Evolutionary conservation across 83 land plant species (phyloP).

Genomic region (Diphasiastrum complanatum): DNA sequence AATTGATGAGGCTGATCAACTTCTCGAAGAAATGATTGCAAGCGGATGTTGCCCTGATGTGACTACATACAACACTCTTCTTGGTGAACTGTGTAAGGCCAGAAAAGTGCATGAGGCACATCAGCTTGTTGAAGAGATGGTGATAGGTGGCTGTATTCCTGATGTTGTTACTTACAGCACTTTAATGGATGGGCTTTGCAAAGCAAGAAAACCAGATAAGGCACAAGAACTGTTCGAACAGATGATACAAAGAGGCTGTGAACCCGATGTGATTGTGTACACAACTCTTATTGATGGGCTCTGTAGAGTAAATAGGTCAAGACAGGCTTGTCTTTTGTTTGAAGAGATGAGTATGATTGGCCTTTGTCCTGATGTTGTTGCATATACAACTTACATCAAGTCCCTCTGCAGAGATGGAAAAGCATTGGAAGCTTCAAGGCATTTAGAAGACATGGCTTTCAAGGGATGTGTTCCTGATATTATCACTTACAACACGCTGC

Average conservation of each 20-base stretch:
- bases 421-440: constrained; percentile 33
- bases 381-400: constrained; percentile 21
- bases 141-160: constrained; percentile 20
- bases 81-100: constrained; percentile 26
- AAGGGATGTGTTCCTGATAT: constrained; percentile 18
- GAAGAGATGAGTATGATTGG: constrained; percentile 19
- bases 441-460: constrained; percentile 21
- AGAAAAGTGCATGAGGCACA: constrained; percentile 38
- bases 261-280: constrained; percentile 8
- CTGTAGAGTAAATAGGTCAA: constrained; percentile 20
- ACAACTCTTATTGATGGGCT: constrained; percentile 18
- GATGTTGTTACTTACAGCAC: constrained; percentile 32
- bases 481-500: constrained; percentile 18
- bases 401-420: constrained; percentile 23
- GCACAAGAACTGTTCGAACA: constrained; percentile 25
- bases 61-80: constrained; percentile 18
- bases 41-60: constrained; percentile 26
- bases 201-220: constrained; percentile 17
- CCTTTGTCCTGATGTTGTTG: constrained; percentile 11
- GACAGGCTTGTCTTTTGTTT: constrained; percentile 37
- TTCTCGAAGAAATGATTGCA: constrained; percentile 28
- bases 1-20: constrained; percentile 19
- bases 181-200: constrained; percentile 21
- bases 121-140: constrained; percentile 27
- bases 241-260: constrained; percentile 4